These are phyloP conservation scores for Trichosporon faecale DNA, from an alignment of 1,284 basidiomycete genomes.

Conservation along the genomic window DNA sequence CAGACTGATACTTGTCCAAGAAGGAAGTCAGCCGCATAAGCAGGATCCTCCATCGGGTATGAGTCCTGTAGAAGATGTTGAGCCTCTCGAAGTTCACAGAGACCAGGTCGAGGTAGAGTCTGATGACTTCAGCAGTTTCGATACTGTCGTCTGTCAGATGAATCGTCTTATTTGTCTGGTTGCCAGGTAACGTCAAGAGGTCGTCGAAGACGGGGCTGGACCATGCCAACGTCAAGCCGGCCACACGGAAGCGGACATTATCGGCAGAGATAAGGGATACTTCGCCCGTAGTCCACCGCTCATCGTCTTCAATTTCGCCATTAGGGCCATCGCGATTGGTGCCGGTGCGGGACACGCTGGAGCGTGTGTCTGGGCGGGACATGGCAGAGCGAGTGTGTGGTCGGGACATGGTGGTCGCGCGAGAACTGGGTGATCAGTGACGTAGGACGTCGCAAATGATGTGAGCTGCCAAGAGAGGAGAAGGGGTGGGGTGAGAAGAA, in stretches of 20 bases:
- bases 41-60: neutral
- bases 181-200: neutral
- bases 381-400: too few species aligned
- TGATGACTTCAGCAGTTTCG: neutral
- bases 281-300: neutral
- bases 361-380: too few species aligned
- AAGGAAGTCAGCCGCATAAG: neutral
- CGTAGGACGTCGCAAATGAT: too few species aligned
- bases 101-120: neutral
- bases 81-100: neutral
- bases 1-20: neutral
- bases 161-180: neutral
- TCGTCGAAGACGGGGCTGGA: neutral
- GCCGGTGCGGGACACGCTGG: neutral
- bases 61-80: neutral
- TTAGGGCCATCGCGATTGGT: neutral
- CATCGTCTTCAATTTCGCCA: neutral
- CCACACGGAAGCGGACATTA: conserved; percentile 15
- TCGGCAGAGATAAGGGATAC: conserved; percentile 15
- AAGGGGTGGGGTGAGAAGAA: too few species aligned
- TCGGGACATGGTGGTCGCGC: too few species aligned
- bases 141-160: neutral
- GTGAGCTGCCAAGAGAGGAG: too few species aligned
- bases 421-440: too few species aligned
- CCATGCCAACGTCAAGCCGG: neutral